Percentiles rank a stretch among this genome's conserved stretches.
phyloP scores from a whole-genome alignment of 306 rosid genomes.

The Spatholobus suberectus region DNA sequence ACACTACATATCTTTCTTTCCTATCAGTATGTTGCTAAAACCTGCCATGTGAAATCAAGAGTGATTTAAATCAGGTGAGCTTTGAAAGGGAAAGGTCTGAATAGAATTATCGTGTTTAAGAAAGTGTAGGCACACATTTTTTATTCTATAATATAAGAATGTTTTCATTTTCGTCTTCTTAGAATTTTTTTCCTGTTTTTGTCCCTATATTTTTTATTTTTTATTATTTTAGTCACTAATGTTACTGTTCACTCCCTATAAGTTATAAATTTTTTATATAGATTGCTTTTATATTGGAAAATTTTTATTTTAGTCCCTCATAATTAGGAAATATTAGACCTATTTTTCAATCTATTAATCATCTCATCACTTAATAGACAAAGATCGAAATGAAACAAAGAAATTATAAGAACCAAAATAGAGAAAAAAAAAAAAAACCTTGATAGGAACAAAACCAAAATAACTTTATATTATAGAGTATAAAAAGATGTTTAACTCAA shows the following conservation, averaged over 20 bases:
- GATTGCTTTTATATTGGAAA: background rate
- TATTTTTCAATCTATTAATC: background rate
- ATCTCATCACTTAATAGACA: background rate
- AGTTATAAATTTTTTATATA: background rate
- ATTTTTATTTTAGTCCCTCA: background rate
- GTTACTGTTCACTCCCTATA: background rate
- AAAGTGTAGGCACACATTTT: constrained; percentile 12
- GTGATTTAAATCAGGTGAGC: constrained; percentile 10
- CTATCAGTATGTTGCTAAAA: constrained; percentile 17
- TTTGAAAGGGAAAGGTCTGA: constrained; percentile 27
- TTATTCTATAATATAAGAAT: too few species aligned
- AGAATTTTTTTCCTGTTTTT: too few species aligned
- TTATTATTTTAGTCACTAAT: background rate
- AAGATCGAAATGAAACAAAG: background rate
- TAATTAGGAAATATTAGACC: background rate
- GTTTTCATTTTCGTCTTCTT: too few species aligned
- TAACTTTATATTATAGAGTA: too few species aligned
- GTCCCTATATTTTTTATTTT: too few species aligned
- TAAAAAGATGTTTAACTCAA: too few species aligned
- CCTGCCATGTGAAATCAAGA: constrained; percentile 17
- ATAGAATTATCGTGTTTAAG: constrained; percentile 14
- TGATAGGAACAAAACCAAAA: too few species aligned
- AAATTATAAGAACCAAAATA: background rate
- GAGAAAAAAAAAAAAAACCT: too few species aligned
- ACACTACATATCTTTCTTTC: background rate